Base-by-base conservation (phyloP, 208 protist species). In the Zelonia costaricensis region DNA sequence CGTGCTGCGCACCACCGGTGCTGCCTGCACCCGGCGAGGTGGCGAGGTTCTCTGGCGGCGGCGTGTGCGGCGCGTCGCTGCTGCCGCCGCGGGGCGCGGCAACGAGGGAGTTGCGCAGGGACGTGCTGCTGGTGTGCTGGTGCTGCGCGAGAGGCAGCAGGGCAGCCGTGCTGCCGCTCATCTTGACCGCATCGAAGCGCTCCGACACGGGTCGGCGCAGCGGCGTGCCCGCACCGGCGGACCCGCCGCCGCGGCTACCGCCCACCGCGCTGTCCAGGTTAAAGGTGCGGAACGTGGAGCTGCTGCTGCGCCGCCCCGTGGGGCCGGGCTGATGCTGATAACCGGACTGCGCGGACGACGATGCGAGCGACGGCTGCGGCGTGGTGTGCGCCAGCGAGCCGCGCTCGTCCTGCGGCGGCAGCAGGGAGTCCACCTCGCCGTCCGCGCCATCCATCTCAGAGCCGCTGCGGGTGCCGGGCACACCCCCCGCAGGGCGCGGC, bases 181-280 rank as follows among this genome's bases (percentile, higher is more conserved):
- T 51, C 33, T 62, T 55, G 13, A 65, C 48, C 4, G 48, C 58
- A 31, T 76, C 69, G 33, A 80, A 75, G 46, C 62, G 69, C 48
- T 76, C 74, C 27, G 62, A 80, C 33, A 80, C 52, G 51, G 68
- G 69, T 38, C 69, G 74, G 45, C 68, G 69, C 57, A 76, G 53
- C 39, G 74, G 67, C 12, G 74, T 75, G 46, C 44, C 48, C 38
- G 51, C 1, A 12, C 31, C 25, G 30, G 35, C 27, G 40, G 27
- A 25, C 42, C n/a, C 36, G 20, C 52, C 30, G 15, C 46, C 33
- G n/a, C 62, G 33, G 22, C 46, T 64, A 5, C 47, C 27, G 53
- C 64, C 73, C 36, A 22, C 38, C 9, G 46, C 9, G 35, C 42
- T 16, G 2, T 69, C 62, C 10, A 55, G 22, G 36, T 7, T 33